phyloP scores from a whole-genome alignment of 2,329 filamentous ascomycete species.

The Zymoseptoria pseudotritici region DNA sequence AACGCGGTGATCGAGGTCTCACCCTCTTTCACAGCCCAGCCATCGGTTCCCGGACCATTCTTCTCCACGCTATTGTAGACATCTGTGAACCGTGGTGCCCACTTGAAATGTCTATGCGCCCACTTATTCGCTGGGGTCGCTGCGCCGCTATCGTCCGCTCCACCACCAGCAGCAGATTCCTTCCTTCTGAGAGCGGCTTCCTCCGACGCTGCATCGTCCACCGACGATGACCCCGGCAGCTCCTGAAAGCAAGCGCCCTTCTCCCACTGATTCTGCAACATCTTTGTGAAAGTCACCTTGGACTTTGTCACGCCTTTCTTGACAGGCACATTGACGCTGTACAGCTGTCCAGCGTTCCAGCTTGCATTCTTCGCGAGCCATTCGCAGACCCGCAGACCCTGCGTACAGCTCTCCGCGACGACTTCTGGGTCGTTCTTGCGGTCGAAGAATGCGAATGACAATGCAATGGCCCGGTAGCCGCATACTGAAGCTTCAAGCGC shows the following conservation, averaged over 20 bases:
- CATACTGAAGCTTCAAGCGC: conserved; percentile 45
- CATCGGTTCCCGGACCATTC: conserved; percentile 75
- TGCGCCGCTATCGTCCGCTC: conserved; percentile 28
- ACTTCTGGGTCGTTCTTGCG: conserved; percentile 75
- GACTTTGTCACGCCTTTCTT: conserved; percentile 61
- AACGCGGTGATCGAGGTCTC: conserved; percentile 85
- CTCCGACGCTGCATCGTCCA: conserved; percentile 52
- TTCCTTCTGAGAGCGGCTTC: conserved; percentile 67
- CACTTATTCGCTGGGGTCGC: conserved; percentile 41
- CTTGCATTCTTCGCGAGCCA: conserved; percentile 69
- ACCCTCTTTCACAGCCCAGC: conserved; percentile 83
- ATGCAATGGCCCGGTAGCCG: conserved; percentile 58
- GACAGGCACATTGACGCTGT: conserved; percentile 83
- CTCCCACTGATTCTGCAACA: conserved; percentile 87
- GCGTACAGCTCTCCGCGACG: conserved; percentile 67
- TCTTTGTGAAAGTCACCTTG: conserved; percentile 73
- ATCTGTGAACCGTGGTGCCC: conserved; percentile 80
- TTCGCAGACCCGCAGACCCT: conserved; percentile 71
- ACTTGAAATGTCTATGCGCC: conserved; percentile 85
- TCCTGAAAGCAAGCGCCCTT: conserved; percentile 81
- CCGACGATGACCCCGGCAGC: conserved; percentile 54
- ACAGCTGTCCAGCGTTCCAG: conserved; percentile 55
- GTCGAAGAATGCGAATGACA: conserved; percentile 86
- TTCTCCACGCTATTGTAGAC: conserved; percentile 82
- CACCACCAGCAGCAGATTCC: conserved; percentile 38